A percentile compares a stretch with the other conserved stretches of the same genome.
Evolutionary conservation across 2,329 filamentous ascomycete genomes (phyloP).

Genomic region (Dissoconium aciculare): DNA sequence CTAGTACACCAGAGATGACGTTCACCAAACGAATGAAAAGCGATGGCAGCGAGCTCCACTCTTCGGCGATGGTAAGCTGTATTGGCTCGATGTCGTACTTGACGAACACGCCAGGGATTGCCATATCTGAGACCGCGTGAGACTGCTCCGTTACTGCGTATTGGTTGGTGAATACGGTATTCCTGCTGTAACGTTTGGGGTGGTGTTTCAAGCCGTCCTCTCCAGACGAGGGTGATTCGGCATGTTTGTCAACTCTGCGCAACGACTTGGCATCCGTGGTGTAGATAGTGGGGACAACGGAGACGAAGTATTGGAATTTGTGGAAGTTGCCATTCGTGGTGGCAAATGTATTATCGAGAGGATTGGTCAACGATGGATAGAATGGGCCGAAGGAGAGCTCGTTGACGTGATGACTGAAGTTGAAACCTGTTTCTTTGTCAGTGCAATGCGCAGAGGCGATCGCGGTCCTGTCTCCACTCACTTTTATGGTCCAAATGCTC

Average conservation of each 20-base stretch:
- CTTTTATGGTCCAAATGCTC: constrained; percentile 67
- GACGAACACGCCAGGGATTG: constrained; percentile 83
- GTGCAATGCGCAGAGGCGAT: no score
- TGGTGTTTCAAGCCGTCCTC: constrained; percentile 22
- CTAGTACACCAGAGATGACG: constrained; percentile 76
- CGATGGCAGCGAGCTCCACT: constrained; percentile 56
- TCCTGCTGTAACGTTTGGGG: constrained; percentile 27
- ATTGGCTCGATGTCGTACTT: constrained; percentile 99
- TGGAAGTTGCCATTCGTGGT: constrained; percentile 64
- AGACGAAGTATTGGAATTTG: constrained; percentile 97
- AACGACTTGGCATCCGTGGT: constrained; percentile 36
- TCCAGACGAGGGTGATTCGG: constrained; percentile 29
- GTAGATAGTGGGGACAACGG: constrained; percentile 87
- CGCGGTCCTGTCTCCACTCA: constrained; percentile 35
- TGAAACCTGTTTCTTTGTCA: constrained; percentile 50
- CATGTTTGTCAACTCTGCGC: constrained; percentile 21
- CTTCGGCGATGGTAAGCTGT: constrained; percentile 69
- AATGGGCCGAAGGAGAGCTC: constrained; percentile 96
- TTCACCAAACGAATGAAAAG: constrained; percentile 78
- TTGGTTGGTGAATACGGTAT: constrained; percentile 81
- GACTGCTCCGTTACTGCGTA: constrained; percentile 92
- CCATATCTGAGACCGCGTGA: constrained; percentile 50
- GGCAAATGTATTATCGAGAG: constrained; percentile 81
- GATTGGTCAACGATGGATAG: constrained; percentile 85
- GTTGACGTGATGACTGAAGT: constrained; percentile 93